Evolutionary conservation across 352 stramenopile genomes (phyloP), one percentile per base, ranked within the genome.

Genomic region (Phytophthora boehmeriae): DNA sequence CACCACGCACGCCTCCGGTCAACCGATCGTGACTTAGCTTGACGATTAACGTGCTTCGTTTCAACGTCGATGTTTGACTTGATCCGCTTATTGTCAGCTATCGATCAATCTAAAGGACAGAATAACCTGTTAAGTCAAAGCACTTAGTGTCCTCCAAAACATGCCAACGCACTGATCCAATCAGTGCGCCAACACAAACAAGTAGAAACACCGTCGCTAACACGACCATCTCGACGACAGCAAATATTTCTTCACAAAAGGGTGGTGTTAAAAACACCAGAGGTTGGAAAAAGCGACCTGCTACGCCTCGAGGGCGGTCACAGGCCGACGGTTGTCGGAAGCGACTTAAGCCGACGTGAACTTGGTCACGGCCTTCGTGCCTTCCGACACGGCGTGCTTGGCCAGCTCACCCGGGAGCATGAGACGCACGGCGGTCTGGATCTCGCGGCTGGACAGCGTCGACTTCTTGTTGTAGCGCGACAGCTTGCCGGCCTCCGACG

Each of bases 401-500:
- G 95, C 90, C 22, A 99, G 77, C 79, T 98, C 96, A 74, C 97
- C 97, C 6, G 97, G 96, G 27, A 99, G 92, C 85, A 99, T 98
- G 8, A 90, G 68, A 13, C 78, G 93, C 59, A 99, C 97, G 17
- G 95, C 92, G 28, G 97, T 99, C 83, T 99, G 96, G 76, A 99
- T 98, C 78, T 99, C 97, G 39, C 96, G 91, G 44, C 80, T 97
- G 32, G 90, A 98, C 44, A 99, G 76, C 30, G 97, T 99, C 28
- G 91, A 96, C 86, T 99, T 99, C 88, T 99, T 98, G 92, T 98
- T 99, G 93, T 99, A 99, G 25, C 94, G 93, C 50, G 93, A 95
- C 38, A 98, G 81, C 78, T 97, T 97, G 70, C 93, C 95, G 56
- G 97, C 96, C 82, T 99, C 96, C 45, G 88, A 93, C 25, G 97